Base-by-base conservation (phyloP, 1,139 yeast species). In the Yamadazyma kanchanaburiensis region DNA sequence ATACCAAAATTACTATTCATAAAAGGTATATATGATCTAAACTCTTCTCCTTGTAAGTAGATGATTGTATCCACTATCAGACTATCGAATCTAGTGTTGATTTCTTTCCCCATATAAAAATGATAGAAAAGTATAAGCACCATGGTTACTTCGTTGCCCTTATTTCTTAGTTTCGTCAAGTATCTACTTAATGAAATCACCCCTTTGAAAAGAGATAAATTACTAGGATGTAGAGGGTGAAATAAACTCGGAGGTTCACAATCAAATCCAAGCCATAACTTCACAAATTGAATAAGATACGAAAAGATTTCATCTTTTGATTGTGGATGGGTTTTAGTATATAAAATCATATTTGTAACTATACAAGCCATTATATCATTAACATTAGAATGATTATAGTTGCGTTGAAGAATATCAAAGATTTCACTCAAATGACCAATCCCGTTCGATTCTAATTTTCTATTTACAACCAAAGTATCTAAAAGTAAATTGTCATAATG, bases 181-280 rank as follows among this genome's bases (percentile, higher is more conserved):
- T 28, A 33, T 10, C 20, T 22, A 21, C 25, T 26, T 10, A 40
- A 31, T 13, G 30, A 23, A 2, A 40, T 23, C 27, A 55, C 14
- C 23, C 42, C 68, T 6, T 43, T 41, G 32, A 65, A 64, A 8
- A 65, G 39, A 10, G 45, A 51, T 3, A 46, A 43, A 38, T 64
- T 64, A 3, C 68, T 68, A 2, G 51, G 47, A 17, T 49, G 48
- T 11, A 55, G 40, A 2, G 61, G 49, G 37, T 60, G 60, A 40
- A 50, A 64, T 4, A 63, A 47, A 37, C 48, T 37, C 12, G 37
- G 38, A 5, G 27, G 14, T 5, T 46, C 47, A 10, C 27, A 22
- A 2, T 43, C 39, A 28, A 56, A 51, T 0, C 57, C 46, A 2
- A 64, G 34, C 71, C 71, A 65, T 0, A 38, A 26, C 40, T 1